phyloP scores from a whole-genome alignment of 2,329 filamentous ascomycete genomes.

The Botrytis medusae region DNA sequence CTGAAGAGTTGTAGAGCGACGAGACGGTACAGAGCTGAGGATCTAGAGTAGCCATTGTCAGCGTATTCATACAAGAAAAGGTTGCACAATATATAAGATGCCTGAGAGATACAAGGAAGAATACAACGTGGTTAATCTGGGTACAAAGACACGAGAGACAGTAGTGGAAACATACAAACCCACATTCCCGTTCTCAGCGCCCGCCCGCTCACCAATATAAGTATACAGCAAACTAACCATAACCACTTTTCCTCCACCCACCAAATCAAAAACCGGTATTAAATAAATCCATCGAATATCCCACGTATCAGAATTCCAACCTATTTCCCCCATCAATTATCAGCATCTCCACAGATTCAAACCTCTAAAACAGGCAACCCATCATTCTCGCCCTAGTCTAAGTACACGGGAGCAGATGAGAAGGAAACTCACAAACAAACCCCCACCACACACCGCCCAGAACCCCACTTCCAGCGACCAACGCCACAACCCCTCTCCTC shows the following conservation, averaged over 20 bases:
- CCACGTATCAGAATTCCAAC: constrained; percentile 2
- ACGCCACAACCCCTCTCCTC: neutral
- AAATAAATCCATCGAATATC: constrained; percentile 1
- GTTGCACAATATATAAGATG: neutral
- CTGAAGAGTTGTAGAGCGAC: neutral
- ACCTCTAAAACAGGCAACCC: neutral
- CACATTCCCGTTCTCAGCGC: neutral
- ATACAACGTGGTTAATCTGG: neutral
- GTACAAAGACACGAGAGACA: neutral
- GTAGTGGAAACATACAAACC: neutral
- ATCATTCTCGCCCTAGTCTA: neutral
- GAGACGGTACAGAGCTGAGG: neutral
- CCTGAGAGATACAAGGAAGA: neutral
- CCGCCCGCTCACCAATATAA: neutral
- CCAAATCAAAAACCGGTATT: neutral
- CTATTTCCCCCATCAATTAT: neutral
- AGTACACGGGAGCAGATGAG: neutral
- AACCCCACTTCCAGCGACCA: neutral
- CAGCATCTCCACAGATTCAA: neutral
- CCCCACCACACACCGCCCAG: neutral
- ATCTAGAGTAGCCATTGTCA: neutral
- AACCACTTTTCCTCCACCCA: neutral
- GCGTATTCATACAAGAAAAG: neutral
- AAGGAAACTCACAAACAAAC: neutral
- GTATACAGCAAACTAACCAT: neutral